Percentiles rank a stretch among this genome's conserved stretches.
These are phyloP conservation scores for Amoebophrya sp. DNA, from an alignment of 169 alveolate genomes.

Conservation along the genomic window DNA sequence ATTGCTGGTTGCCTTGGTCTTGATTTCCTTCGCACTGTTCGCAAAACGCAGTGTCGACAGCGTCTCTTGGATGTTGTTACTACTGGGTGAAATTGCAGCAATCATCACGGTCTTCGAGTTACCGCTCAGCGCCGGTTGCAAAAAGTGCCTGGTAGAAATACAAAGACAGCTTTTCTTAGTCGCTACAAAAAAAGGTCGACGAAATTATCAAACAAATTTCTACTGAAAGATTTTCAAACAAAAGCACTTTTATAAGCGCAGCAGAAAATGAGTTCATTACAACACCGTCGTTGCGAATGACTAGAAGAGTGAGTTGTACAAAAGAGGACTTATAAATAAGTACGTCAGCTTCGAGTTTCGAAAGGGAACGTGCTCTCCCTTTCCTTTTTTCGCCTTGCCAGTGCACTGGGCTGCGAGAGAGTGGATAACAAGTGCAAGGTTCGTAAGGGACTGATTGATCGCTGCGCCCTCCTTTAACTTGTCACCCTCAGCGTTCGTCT, in stretches of 20 bases:
- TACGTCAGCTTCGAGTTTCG: conserved; percentile 48
- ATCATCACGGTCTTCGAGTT: conserved; percentile 49
- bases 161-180: no score
- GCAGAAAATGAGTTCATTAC: conserved; percentile 29
- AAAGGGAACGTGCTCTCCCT: conserved; percentile 39
- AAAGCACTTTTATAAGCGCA: no score
- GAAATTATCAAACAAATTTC: no score
- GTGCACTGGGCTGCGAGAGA: conserved; percentile 29
- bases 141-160: no score
- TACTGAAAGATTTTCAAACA: no score
- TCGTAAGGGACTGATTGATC: conserved; percentile 43
- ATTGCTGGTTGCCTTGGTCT: not conserved
- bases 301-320: not conserved
- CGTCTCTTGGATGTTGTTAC: conserved; percentile 38
- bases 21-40: conserved; percentile 3
- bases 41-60: conserved; percentile 43
- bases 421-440: conserved; percentile 40
- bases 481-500: conserved; percentile 41
- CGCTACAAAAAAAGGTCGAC: no score
- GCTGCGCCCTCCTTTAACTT: conserved; percentile 45
- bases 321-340: not conserved
- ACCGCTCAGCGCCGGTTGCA: conserved; percentile 38
- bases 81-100: conserved; percentile 34
- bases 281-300: not conserved
- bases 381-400: conserved; percentile 20